Percentiles rank a stretch among this genome's conserved stretches.
phyloP scores from a whole-genome alignment of 129 eudicot species.

The carrot (Daucus carota) region DH1_v3.0 NC_030384.2:26838501-26839000 shows the following conservation, averaged over 20 bases:
- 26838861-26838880: not conserved
- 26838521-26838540: slow-evolving; percentile 11
- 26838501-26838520: slow-evolving; percentile 56
- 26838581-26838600: slow-evolving; percentile 21
- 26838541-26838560: slow-evolving; percentile 11
- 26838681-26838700: too few relatives aligned
- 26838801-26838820: not conserved
- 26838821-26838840: not conserved
- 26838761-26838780: slow-evolving; percentile 8
- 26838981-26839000: slow-evolving; percentile 12
- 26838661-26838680: not conserved
- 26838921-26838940: slow-evolving; percentile 13
- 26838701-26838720: not conserved
- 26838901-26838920: slow-evolving; percentile 3
- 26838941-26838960: slow-evolving; percentile 5
- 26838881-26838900: not conserved
- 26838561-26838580: slow-evolving; percentile 22
- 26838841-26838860: slow-evolving; percentile 7
- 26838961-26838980: not conserved
- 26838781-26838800: slow-evolving; percentile 3
- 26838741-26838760: not conserved
- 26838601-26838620: slow-evolving; percentile 22
- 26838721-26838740: not conserved
- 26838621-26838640: too few relatives aligned
- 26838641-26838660: too few relatives aligned